Evolutionary conservation across 805 yeast species (phyloP).

Genomic region (Lachancea kluyveri): DNA sequence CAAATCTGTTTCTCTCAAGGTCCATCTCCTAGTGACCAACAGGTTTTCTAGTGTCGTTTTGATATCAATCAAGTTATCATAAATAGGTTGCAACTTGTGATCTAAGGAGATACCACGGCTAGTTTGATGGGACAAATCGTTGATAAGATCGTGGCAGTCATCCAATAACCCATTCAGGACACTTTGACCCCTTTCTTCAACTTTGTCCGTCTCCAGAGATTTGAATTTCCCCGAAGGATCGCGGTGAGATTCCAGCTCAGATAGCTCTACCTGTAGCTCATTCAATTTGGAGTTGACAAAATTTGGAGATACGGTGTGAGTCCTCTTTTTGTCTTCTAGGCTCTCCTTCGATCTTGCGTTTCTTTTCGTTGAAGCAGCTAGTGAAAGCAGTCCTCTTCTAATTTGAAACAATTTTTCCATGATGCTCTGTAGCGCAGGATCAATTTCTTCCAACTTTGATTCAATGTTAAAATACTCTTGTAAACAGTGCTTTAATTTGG

Average conservation of each 20-base stretch:
- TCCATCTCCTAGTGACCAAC: slow-evolving; percentile 93
- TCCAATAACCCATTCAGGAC: slow-evolving; percentile 72
- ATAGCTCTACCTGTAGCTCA: slow-evolving; percentile 34
- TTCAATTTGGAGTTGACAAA: slow-evolving; percentile 27
- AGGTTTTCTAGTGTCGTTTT: slow-evolving; percentile 75
- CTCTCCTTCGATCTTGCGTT: slow-evolving; percentile 9
- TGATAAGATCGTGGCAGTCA: slow-evolving; percentile 71
- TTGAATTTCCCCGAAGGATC: slow-evolving; percentile 52
- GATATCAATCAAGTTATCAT: slow-evolving; percentile 55
- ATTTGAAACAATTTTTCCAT: slow-evolving; percentile 57
- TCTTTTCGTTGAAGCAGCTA: slow-evolving; percentile 37
- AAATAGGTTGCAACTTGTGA: slow-evolving; percentile 50
- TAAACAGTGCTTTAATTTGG: slow-evolving; percentile 59
- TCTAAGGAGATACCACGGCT: slow-evolving; percentile 35
- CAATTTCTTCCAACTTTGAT: slow-evolving; percentile 46
- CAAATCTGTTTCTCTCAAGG: slow-evolving; percentile 91
- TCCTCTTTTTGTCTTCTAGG: slow-evolving; percentile 9
- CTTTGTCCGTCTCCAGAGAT: slow-evolving; percentile 31
- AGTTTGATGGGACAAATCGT: slow-evolving; percentile 51
- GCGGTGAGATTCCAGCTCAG: slow-evolving; percentile 41
- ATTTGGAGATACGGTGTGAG: slow-evolving; percentile 14
- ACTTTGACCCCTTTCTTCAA: slow-evolving; percentile 35
- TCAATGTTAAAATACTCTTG: slow-evolving; percentile 52
- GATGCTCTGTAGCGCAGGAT: slow-evolving; percentile 42
- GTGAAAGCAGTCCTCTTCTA: slow-evolving; percentile 53